These are phyloP conservation scores for Cladochytrium tenue DNA, from an alignment of 371 early-diverging fungal species.

Conservation along the genomic window DNA sequence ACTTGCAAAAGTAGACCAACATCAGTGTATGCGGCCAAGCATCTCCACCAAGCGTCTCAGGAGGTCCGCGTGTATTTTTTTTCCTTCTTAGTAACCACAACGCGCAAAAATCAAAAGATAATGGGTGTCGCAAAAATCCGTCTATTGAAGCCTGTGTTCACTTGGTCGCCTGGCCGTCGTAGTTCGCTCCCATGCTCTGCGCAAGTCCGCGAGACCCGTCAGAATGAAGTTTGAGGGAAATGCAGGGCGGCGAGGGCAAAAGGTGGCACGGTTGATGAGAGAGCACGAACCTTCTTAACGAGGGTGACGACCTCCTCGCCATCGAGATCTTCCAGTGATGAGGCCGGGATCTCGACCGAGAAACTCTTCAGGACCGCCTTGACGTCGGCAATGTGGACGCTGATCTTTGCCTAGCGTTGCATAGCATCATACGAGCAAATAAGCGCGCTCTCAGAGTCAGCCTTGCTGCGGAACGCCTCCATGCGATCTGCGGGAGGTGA, in stretches of 20 bases:
- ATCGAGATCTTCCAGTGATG: constrained; percentile 44
- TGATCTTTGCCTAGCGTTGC: constrained; percentile 69
- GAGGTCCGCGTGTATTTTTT: too few species aligned
- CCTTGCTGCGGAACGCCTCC: too few species aligned
- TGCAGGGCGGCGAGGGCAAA: neutral
- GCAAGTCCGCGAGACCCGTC: neutral
- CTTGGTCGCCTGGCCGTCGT: constrained; percentile 39
- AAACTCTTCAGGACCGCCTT: constrained; percentile 69
- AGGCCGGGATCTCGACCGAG: constrained; percentile 76
- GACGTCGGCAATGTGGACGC: constrained; percentile 79
- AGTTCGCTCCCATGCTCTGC: constrained; percentile 41
- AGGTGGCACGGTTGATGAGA: neutral
- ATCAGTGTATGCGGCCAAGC: too few species aligned
- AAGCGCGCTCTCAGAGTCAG: too few species aligned
- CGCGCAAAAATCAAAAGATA: too few species aligned
- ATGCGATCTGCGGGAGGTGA: too few species aligned
- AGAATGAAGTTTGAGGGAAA: neutral
- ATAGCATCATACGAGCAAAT: too few species aligned
- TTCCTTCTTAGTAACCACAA: too few species aligned
- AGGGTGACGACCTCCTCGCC: constrained; percentile 35
- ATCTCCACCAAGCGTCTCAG: too few species aligned
- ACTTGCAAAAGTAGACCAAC: too few species aligned
- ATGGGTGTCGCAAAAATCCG: too few species aligned
- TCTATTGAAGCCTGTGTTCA: too few species aligned
- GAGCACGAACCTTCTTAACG: constrained; percentile 39